Percentiles rank a stretch among this genome's conserved stretches.
Evolutionary conservation across 306 rosid species (phyloP).

Genomic region (Cicer chorassanicum): DNA sequence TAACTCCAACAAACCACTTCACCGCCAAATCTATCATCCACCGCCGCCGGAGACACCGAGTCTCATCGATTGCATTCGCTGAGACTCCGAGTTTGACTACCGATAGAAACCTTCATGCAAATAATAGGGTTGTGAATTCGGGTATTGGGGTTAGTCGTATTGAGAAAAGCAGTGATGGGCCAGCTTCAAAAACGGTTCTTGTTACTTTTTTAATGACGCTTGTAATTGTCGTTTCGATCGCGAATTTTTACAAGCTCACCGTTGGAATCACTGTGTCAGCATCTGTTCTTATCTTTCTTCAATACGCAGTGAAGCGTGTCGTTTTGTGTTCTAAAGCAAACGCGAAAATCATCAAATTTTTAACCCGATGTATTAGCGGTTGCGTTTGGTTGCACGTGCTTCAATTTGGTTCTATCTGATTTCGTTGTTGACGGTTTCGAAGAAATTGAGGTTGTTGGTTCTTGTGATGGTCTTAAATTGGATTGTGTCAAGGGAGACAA

Average conservation of each 20-base stretch:
- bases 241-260: constrained; percentile 52
- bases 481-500: constrained; percentile 33
- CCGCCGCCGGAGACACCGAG: not conserved
- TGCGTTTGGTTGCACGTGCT: no score
- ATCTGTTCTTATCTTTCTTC: constrained; percentile 61
- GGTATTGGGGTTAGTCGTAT: not conserved
- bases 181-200: constrained; percentile 30
- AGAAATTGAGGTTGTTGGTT: constrained; percentile 53
- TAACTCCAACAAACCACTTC: not conserved
- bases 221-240: constrained; percentile 45
- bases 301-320: constrained; percentile 46
- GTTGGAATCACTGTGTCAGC: constrained; percentile 70
- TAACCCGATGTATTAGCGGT: no score
- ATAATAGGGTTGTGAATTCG: not conserved
- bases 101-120: not conserved
- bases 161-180: not conserved
- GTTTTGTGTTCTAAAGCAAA: constrained; percentile 25
- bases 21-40: no score
- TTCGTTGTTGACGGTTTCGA: not conserved
- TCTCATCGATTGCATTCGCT: not conserved
- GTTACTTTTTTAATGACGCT: constrained; percentile 43
- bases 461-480: constrained; percentile 1
- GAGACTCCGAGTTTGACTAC: constrained; percentile 13
- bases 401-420: no score
- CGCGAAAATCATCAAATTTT: not conserved